Percentiles rank a stretch among this genome's conserved stretches.
phyloP scores from a whole-genome alignment of 176 grass and related monocot genomes.

The Juncus effusus region DNA sequence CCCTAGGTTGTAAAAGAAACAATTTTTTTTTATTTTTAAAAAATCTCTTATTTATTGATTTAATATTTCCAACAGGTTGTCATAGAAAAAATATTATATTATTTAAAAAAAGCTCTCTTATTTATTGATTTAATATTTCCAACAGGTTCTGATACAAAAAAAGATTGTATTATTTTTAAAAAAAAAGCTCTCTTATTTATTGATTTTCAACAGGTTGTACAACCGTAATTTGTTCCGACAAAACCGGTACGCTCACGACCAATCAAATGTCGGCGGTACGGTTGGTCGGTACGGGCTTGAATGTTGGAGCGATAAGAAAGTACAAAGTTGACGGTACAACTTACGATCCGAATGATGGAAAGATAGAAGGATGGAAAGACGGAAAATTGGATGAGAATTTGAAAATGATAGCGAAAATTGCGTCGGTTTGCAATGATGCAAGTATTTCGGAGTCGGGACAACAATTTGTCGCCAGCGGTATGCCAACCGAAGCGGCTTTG shows the following conservation, averaged over 20 bases:
- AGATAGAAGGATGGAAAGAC: constrained; percentile 19
- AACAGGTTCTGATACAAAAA: too few relatives aligned
- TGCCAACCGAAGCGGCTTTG: constrained; percentile 32
- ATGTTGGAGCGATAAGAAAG: not conserved
- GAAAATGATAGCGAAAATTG: constrained; percentile 27
- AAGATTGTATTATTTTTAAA: too few relatives aligned
- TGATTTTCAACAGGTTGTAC: constrained; percentile 10
- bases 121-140: too few relatives aligned
- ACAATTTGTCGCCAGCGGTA: constrained; percentile 27
- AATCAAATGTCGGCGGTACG: constrained; percentile 38
- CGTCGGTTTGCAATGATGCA: constrained; percentile 14
- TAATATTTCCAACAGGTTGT: too few relatives aligned
- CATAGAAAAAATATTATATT: too few relatives aligned
- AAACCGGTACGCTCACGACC: constrained; percentile 34
- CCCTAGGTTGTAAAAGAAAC: not conserved
- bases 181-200: too few relatives aligned
- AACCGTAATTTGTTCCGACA: constrained; percentile 38
- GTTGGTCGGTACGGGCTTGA: constrained; percentile 18
- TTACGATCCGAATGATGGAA: constrained; percentile 31
- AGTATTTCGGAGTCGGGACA: constrained; percentile 1
- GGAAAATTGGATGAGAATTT: constrained; percentile 26
- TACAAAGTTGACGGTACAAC: constrained; percentile 32
- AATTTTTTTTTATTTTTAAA: too few relatives aligned
- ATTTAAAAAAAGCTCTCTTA: too few relatives aligned
- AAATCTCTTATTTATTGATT: too few relatives aligned